Evolutionary conservation across 306 rosid genomes (phyloP).

Genomic region (Oemleria cerasiformis): DNA sequence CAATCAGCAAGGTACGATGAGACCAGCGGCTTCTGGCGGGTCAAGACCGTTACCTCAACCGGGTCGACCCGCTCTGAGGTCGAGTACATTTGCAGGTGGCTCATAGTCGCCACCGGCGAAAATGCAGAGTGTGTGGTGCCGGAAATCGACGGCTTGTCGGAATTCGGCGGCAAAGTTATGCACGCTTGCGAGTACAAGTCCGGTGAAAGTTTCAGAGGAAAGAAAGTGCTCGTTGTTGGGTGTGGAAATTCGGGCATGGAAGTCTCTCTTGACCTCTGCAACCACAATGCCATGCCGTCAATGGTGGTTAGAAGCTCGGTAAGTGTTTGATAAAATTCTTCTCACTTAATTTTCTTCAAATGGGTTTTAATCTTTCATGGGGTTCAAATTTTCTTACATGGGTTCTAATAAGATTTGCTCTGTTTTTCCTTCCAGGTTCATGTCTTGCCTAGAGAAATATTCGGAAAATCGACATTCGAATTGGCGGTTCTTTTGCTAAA

Average conservation of each 20-base stretch:
- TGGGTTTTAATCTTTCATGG: neutral
- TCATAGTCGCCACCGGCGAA: conserved; percentile 91
- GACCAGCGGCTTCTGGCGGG: conserved; percentile 71
- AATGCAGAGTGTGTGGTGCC: conserved; percentile 85
- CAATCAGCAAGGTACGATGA: conserved; percentile 61
- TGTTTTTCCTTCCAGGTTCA: conserved; percentile 62
- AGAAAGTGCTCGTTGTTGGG: conserved; percentile 88
- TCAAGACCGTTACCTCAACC: conserved; percentile 42
- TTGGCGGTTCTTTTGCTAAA: conserved; percentile 65
- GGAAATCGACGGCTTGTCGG: conserved; percentile 59
- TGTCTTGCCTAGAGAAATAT: conserved; percentile 70
- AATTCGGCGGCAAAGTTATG: conserved; percentile 59
- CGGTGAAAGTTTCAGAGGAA: conserved; percentile 65
- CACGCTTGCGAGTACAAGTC: conserved; percentile 82
- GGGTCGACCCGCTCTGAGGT: conserved; percentile 31
- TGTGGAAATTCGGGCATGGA: conserved; percentile 99
- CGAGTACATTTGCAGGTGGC: conserved; percentile 84
- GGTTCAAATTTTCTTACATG: neutral
- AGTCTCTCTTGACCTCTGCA: conserved; percentile 80
- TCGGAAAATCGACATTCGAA: conserved; percentile 77
- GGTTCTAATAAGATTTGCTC: conserved; percentile 32
- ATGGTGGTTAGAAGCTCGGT: conserved; percentile 90
- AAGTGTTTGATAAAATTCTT: conserved; percentile 6
- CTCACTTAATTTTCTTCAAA: neutral
- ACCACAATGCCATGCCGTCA: conserved; percentile 74